Evolutionary conservation across 2,329 filamentous ascomycete species (phyloP).

Genomic region (Domatiomyces globalis): DNA sequence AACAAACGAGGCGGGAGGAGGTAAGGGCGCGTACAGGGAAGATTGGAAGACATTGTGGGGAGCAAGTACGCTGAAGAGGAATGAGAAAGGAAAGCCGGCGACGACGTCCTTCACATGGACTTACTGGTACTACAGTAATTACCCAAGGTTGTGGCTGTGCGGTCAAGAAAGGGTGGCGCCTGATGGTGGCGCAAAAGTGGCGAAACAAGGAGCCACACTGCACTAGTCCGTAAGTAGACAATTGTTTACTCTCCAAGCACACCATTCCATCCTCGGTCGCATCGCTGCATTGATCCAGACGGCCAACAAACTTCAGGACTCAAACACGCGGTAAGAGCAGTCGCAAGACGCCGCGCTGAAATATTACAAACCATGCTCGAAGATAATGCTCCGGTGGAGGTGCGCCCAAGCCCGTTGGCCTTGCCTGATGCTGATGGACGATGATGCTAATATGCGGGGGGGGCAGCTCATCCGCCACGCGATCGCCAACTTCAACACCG

Average conservation of each 20-base stretch:
- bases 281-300: not conserved
- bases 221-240: not conserved
- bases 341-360: not conserved
- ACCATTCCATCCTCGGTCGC: too few species aligned
- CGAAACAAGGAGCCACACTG: not conserved
- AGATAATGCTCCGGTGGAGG: not conserved
- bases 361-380: not conserved
- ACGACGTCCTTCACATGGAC: not conserved
- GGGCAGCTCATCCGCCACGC: conserved; percentile 76
- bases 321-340: not conserved
- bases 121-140: not conserved
- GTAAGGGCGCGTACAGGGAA: conserved; percentile 32
- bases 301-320: not conserved
- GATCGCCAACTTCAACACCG: conserved; percentile 87
- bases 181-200: not conserved
- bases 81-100: not conserved
- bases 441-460: not conserved
- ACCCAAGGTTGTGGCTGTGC: not conserved
- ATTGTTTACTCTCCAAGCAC: not conserved
- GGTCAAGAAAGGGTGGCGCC: not conserved
- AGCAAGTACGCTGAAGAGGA: not conserved
- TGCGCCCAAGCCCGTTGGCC: not conserved
- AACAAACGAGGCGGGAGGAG: not conserved
- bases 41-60: conserved; percentile 30
- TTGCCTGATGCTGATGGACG: not conserved